A percentile compares a stretch with the other conserved stretches of the same genome.
Conservation (phyloP, 352 stramenopile genomes). For the Pythium dissotocum region DNA sequence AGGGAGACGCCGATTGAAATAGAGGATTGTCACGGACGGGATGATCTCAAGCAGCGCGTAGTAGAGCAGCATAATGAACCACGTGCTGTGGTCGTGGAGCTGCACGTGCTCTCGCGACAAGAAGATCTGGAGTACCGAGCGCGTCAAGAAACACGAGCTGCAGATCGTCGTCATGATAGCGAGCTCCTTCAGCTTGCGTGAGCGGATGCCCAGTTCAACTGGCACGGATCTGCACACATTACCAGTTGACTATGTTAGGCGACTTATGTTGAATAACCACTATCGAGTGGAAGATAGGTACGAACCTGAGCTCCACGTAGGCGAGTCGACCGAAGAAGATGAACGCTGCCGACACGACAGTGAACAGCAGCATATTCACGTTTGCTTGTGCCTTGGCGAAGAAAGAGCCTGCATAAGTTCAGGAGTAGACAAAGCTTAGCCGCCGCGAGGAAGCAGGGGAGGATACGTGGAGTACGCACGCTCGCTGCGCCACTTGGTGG, state of each 20-base stretch:
- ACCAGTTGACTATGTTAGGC: no score
- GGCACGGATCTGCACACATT: slow-evolving; percentile 57
- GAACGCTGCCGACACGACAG: slow-evolving; percentile 72
- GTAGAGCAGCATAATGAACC: slow-evolving; percentile 79
- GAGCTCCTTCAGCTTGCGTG: slow-evolving; percentile 83
- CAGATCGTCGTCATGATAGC: slow-evolving; percentile 81
- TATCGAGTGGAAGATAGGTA: not conserved
- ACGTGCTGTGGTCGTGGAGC: slow-evolving; percentile 74
- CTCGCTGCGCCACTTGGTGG: slow-evolving; percentile 67
- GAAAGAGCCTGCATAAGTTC: slow-evolving; percentile 52
- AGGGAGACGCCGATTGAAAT: slow-evolving; percentile 83
- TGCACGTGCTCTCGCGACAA: slow-evolving; percentile 72
- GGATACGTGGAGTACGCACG: slow-evolving; percentile 36
- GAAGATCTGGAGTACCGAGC: slow-evolving; percentile 68
- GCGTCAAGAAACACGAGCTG: slow-evolving; percentile 79
- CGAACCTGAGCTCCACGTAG: slow-evolving; percentile 75
- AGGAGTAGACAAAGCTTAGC: not conserved
- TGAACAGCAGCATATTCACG: slow-evolving; percentile 81
- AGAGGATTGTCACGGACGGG: slow-evolving; percentile 73
- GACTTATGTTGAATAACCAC: not conserved
- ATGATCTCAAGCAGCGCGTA: slow-evolving; percentile 83
- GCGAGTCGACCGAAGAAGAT: slow-evolving; percentile 79
- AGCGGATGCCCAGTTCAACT: slow-evolving; percentile 79
- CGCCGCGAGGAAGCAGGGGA: not conserved
- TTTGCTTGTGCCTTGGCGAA: slow-evolving; percentile 79